These are phyloP conservation scores for Ascochyta koolunga DNA, from an alignment of 2,329 filamentous ascomycete genomes.

Conservation along the genomic window DNA sequence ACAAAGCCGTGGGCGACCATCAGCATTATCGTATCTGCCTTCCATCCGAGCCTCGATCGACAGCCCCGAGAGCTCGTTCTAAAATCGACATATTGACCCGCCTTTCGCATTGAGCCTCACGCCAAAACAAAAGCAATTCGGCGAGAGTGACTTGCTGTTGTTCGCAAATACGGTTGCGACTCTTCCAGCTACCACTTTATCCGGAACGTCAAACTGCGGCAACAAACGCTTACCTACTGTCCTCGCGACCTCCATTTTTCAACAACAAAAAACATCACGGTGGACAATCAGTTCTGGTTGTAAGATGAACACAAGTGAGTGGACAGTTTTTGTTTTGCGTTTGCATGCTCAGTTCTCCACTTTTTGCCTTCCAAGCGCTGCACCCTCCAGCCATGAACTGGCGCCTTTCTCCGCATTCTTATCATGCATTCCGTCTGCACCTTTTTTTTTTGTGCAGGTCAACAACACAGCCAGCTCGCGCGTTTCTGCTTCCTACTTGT, in stretches of 20 bases:
- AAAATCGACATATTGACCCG: constrained; percentile 16
- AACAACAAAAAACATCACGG: neutral
- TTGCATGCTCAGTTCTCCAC: constrained; percentile 33
- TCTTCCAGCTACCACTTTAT: constrained; percentile 32
- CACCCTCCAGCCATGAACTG: constrained; percentile 37
- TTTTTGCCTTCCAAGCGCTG: constrained; percentile 32
- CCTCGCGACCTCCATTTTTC: neutral
- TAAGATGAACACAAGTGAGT: constrained; percentile 50
- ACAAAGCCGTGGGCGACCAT: constrained; percentile 22
- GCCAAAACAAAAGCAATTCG: constrained; percentile 20
- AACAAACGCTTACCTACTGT: neutral
- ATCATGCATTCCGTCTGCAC: constrained; percentile 41
- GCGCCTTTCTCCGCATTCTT: constrained; percentile 49
- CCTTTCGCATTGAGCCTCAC: constrained; percentile 14
- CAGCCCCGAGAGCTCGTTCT: constrained; percentile 19
- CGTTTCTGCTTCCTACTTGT: constrained; percentile 23
- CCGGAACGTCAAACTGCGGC: constrained; percentile 35
- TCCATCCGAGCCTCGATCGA: constrained; percentile 21
- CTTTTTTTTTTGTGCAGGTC: constrained; percentile 37
- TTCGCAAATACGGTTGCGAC: constrained; percentile 33
- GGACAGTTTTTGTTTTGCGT: constrained; percentile 18
- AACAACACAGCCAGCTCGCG: constrained; percentile 34
- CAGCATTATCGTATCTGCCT: constrained; percentile 23
- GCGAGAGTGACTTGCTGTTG: constrained; percentile 22
- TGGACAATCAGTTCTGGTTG: constrained; percentile 15